Evolutionary conservation across 768 basidiomycete species (phyloP).

Genomic region (Leccinum incarnatum): DNA sequence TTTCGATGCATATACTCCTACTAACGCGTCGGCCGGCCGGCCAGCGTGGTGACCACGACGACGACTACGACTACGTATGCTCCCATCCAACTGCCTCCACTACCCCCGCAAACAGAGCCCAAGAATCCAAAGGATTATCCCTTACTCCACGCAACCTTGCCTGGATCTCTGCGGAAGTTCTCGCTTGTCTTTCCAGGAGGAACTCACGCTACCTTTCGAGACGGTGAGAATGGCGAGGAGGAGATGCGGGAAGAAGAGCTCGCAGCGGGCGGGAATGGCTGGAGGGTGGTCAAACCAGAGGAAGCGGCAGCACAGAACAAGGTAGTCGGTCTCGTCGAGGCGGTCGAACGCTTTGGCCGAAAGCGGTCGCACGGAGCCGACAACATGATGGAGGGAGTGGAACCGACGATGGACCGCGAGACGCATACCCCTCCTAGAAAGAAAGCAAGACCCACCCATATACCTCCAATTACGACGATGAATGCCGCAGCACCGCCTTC

Average conservation of each 20-base stretch:
- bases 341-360: conserved; percentile 75
- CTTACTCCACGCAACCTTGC: conserved; percentile 71
- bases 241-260: conserved; percentile 74
- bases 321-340: conserved; percentile 68
- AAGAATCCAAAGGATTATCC: conserved; percentile 82
- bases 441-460: conserved; percentile 63
- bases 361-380: conserved; percentile 55
- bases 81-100: conserved; percentile 75
- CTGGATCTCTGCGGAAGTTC: conserved; percentile 68
- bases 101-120: conserved; percentile 68
- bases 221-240: conserved; percentile 59
- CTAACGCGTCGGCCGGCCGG: conserved; percentile 25
- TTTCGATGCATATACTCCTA: conserved; percentile 2
- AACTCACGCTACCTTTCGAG: conserved; percentile 73
- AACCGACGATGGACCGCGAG: conserved; percentile 48
- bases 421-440: conserved; percentile 62
- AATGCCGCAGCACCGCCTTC: conserved; percentile 79
- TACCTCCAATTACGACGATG: conserved; percentile 60
- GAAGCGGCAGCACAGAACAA: conserved; percentile 48
- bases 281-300: conserved; percentile 73
- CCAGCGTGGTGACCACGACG: conserved; percentile 86
- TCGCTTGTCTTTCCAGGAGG: conserved; percentile 81
- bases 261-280: conserved; percentile 61
- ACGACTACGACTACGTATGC: conserved; percentile 88
- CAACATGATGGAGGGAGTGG: conserved; percentile 73